These are phyloP conservation scores for Lactuca sativa DNA, from an alignment of 129 eudicot genomes.

Conservation along the genomic window DNA sequence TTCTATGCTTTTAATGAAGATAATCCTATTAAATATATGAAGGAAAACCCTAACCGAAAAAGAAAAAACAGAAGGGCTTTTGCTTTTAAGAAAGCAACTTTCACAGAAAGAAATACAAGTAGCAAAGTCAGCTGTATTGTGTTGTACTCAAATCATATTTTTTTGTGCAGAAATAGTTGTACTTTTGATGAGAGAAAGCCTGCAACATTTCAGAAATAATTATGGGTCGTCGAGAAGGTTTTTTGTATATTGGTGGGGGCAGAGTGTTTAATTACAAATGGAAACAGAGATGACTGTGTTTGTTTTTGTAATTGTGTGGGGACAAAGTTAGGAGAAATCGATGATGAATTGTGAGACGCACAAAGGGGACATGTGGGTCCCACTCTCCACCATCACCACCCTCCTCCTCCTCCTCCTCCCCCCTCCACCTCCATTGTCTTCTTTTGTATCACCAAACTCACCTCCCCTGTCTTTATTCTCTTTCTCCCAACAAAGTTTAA, in stretches of 20 bases:
- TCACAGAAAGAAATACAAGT: conserved; percentile 36
- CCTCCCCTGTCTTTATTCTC: conserved; percentile 17
- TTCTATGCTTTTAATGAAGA: conserved; percentile 25
- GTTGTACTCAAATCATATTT: conserved; percentile 33
- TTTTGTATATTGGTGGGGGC: conserved; percentile 13
- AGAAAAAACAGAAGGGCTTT: conserved; percentile 14
- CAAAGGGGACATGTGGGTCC: conserved; percentile 76
- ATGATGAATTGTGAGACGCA: conserved; percentile 62
- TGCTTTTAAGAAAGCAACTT: conserved; percentile 37
- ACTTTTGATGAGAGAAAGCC: conserved; percentile 9
- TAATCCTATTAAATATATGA: conserved; percentile 1
- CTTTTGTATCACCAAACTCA: conserved; percentile 23
- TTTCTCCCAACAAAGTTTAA: conserved; percentile 1
- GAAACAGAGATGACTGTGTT: conserved; percentile 17
- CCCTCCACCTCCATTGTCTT: conserved; percentile 17
- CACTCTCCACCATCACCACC: conserved; percentile 29
- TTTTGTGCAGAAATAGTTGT: conserved; percentile 26
- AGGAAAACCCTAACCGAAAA: conserved; percentile 26
- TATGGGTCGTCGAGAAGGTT: conserved; percentile 1
- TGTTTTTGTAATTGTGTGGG: conserved; percentile 40
- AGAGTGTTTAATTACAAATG: conserved; percentile 35
- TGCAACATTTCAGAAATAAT: conserved; percentile 19
- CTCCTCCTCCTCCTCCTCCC: conserved; percentile 9
- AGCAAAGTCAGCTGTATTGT: conserved; percentile 35
- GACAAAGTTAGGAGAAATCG: conserved; percentile 60